Percentiles rank a stretch among this genome's conserved stretches.
Conservation (phyloP, 179 eudicot species). For the Silene coronaria region DNA sequence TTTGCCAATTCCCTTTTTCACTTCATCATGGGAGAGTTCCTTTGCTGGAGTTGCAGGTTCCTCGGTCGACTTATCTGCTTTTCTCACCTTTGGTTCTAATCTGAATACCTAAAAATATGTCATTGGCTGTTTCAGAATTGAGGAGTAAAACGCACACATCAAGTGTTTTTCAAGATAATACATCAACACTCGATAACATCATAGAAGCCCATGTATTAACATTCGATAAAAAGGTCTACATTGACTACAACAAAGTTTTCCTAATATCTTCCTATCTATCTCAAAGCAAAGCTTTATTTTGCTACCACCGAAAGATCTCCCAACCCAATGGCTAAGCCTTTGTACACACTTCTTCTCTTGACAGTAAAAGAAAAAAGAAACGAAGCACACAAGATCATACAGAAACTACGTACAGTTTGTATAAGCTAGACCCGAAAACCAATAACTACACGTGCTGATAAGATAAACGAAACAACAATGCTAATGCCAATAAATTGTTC, state of each 20-base stretch:
- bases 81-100: conserved; percentile 60
- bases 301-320: too few relatives aligned
- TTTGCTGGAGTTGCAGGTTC: conserved; percentile 35
- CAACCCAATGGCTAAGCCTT: too few relatives aligned
- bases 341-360: too few relatives aligned
- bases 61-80: conserved; percentile 26
- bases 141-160: background rate
- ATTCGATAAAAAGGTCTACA: background rate
- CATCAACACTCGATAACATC: background rate
- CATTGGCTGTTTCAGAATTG: background rate
- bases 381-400: too few relatives aligned
- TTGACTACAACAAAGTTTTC: background rate
- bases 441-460: too few relatives aligned
- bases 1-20: conserved; percentile 17
- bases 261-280: background rate
- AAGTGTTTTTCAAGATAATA: background rate
- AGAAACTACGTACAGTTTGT: too few relatives aligned
- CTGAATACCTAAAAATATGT: conserved; percentile 61
- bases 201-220: background rate
- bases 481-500: too few relatives aligned
- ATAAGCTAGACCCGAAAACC: too few relatives aligned
- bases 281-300: too few relatives aligned
- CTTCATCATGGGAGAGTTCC: conserved; percentile 33
- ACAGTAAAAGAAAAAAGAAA: too few relatives aligned
- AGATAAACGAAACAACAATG: too few relatives aligned